These are phyloP conservation scores for Lasiodiplodia citricola DNA, from an alignment of 2,329 filamentous ascomycete species.

Conservation along the genomic window DNA sequence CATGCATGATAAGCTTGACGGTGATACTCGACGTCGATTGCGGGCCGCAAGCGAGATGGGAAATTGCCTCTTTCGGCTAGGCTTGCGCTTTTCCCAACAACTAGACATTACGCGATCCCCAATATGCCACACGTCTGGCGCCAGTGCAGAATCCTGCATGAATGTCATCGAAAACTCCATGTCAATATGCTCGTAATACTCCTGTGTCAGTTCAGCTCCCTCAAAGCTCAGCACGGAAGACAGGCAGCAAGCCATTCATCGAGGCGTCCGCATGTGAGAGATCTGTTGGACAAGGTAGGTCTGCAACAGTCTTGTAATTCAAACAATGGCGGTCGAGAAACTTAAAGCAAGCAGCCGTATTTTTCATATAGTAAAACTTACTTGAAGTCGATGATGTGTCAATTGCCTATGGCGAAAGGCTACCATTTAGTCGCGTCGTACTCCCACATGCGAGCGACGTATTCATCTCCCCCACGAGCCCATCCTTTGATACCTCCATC, in stretches of 20 bases:
- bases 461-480: conserved; percentile 56
- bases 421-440: conserved; percentile 45
- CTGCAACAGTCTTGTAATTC: too few relatives aligned
- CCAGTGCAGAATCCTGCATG: neutral
- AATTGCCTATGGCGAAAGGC: neutral
- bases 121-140: neutral
- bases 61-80: neutral
- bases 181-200: too few relatives aligned
- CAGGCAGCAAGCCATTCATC: too few relatives aligned
- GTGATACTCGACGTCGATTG: neutral
- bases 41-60: neutral
- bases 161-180: too few relatives aligned
- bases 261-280: too few relatives aligned
- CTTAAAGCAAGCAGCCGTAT: too few relatives aligned
- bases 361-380: too few relatives aligned
- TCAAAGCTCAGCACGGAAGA: too few relatives aligned
- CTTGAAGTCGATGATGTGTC: neutral
- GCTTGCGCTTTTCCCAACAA: neutral
- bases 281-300: too few relatives aligned
- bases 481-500: conserved; percentile 62
- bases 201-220: too few relatives aligned
- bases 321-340: too few relatives aligned
- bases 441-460: conserved; percentile 54
- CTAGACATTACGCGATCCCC: neutral
- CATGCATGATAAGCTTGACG: neutral